These are phyloP conservation scores for Rubia yunnanensis DNA, from an alignment of 257 asterid species.

Conservation along the genomic window DNA sequence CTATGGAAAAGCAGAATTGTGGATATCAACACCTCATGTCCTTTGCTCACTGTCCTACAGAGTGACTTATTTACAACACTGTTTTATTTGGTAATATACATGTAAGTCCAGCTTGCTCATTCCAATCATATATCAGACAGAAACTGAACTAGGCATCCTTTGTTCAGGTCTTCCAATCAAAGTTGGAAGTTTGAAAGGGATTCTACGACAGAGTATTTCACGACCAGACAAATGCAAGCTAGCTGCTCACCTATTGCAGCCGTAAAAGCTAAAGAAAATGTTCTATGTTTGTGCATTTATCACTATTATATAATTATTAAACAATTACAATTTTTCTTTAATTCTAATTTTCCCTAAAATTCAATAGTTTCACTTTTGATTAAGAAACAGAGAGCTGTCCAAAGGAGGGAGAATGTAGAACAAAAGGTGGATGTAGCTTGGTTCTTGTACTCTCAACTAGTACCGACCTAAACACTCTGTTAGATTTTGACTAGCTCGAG, in stretches of 20 bases:
- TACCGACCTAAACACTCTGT: not conserved
- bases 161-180: not conserved
- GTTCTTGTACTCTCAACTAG: not conserved
- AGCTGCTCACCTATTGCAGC: not conserved
- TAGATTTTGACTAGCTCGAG: not conserved
- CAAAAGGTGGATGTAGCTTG: not conserved
- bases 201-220: not conserved
- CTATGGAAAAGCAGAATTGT: not conserved
- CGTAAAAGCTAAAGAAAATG: not conserved
- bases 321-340: not conserved
- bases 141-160: not conserved
- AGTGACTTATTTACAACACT: not conserved
- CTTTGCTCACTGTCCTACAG: not conserved
- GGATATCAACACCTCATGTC: not conserved
- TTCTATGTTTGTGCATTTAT: not conserved
- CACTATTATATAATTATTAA: not conserved
- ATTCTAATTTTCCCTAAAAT: not conserved
- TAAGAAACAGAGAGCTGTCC: not conserved
- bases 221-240: not conserved
- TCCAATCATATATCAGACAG: not conserved
- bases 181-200: not conserved
- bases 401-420: not conserved
- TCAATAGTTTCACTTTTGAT: not conserved
- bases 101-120: not conserved
- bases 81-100: no score